Conservation (phyloP, 108 stramenopile species). For the Bacterosira constricta region DNA sequence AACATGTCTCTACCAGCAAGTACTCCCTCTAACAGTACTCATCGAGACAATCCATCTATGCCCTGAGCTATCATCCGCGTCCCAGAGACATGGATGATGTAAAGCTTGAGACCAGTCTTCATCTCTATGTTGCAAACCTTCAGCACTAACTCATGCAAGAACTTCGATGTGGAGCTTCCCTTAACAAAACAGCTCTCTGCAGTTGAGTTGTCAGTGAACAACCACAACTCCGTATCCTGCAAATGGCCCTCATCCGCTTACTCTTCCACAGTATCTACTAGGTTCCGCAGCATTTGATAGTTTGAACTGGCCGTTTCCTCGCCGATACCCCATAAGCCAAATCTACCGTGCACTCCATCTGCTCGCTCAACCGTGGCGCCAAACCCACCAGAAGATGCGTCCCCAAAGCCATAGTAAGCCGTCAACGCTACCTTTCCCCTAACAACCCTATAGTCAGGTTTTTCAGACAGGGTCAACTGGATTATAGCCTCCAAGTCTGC, state of each 20-base stretch:
- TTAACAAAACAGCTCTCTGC: constrained; percentile 33
- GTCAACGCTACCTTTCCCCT: not conserved
- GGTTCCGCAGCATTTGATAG: constrained; percentile 7
- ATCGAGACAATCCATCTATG: constrained; percentile 29
- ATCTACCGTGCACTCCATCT: not conserved
- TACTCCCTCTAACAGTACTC: constrained; percentile 14
- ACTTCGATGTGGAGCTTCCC: constrained; percentile 18
- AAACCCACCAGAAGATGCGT: constrained; percentile 11
- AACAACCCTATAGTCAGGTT: constrained; percentile 12
- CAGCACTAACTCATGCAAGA: constrained; percentile 1
- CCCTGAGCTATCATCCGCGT: constrained; percentile 34
- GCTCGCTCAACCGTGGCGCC: not conserved
- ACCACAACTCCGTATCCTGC: constrained; percentile 27
- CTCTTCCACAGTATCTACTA: constrained; percentile 18
- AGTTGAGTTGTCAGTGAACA: constrained; percentile 55
- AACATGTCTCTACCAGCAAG: constrained; percentile 10
- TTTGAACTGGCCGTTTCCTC: constrained; percentile 12
- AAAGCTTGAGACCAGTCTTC: not conserved
- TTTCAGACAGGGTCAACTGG: not conserved
- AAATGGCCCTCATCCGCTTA: constrained; percentile 5
- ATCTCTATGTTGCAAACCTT: not conserved
- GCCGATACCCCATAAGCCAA: not conserved
- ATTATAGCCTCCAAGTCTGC: constrained; percentile 32
- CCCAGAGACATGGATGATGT: constrained; percentile 30
- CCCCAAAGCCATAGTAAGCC: constrained; percentile 6